Evolutionary conservation across 805 yeast species (phyloP), one percentile per base, ranked within the genome.

Genomic region (Candida krabiensis): DNA sequence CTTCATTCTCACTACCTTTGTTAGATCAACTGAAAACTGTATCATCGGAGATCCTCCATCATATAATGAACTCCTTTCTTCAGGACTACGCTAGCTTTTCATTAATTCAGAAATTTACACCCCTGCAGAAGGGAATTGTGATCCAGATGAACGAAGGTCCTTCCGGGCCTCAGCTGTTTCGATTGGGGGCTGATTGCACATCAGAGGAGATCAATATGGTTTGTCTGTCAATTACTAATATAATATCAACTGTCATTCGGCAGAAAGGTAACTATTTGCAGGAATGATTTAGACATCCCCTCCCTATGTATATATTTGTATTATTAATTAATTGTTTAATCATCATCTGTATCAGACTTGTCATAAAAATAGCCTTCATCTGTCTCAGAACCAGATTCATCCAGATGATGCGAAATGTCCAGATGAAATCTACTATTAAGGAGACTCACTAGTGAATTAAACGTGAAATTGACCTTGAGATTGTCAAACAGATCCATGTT

Each of bases 371-470:
- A 30, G 6, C 34, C 43, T 8, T 16, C 29, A 12, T 39, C 49
- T 15, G 29, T 21, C 12, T 37, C 43, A 4, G 43, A 30, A 21
- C 35, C 42, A 12, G 43, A 26, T 2, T 35, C 46, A 12, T 25
- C 25, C 23, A 51, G 26, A n/a, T 32, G 31, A 18, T 41, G 40
- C 4, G 42, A 23, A 2, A 53, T 19, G 4, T 37, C 30, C 5
- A 55, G 26, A 3, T 31, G 30, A 16, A 46, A 43, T n/a, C 37
- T 35, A 5, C 28, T 25, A n/a, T 45, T 47, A 5, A 52, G 18
- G 8, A 40, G 28, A 9, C 31, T 19, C 4, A 47, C 18, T 17
- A 55, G 21, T 2, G 48, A 34, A 15, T 40, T 43, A 27, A 37
- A 44, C 6, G 19, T 9, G 28, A 55, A 49, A 8, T 26, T 31